A percentile compares a stretch with the other conserved stretches of the same genome.
These are phyloP conservation scores for Pichia rugopelliculosa DNA, from an alignment of 805 yeast genomes.

Conservation along the genomic window DNA sequence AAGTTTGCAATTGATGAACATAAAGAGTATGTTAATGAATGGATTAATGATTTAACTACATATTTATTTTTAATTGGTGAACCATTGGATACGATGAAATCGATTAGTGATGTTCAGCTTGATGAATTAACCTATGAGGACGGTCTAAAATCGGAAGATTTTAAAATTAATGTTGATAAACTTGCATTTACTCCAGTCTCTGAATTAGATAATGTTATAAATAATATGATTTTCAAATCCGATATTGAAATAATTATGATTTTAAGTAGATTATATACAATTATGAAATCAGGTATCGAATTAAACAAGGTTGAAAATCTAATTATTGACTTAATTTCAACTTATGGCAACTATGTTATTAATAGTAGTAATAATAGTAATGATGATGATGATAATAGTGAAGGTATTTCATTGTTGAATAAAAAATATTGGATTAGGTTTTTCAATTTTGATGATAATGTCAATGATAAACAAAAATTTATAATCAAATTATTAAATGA, in stretches of 20 bases:
- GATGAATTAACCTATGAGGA: slow-evolving; percentile 11
- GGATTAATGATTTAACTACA: slow-evolving; percentile 46
- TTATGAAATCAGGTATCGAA: slow-evolving; percentile 21
- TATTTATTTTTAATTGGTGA: slow-evolving; percentile 55
- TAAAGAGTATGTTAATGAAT: slow-evolving; percentile 25
- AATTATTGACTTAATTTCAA: slow-evolving; percentile 34
- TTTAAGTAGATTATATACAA: slow-evolving; percentile 31
- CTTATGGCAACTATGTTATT: slow-evolving; percentile 36
- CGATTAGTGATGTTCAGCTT: slow-evolving; percentile 8
- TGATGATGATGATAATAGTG: slow-evolving; percentile 1
- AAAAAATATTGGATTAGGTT: slow-evolving; percentile 23
- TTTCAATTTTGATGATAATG: slow-evolving; percentile 5
- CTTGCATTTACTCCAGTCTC: slow-evolving; percentile 23
- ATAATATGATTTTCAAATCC: slow-evolving; percentile 34
- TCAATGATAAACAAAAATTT: neutral
- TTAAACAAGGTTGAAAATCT: slow-evolving; percentile 21
- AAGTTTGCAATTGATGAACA: slow-evolving; percentile 37
- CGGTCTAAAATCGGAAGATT: neutral
- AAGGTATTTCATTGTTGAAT: slow-evolving; percentile 13
- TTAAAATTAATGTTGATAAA: neutral
- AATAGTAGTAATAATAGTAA: slow-evolving; percentile 12
- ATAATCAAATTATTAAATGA: slow-evolving; percentile 23
- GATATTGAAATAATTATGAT: slow-evolving; percentile 43
- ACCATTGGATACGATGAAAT: slow-evolving; percentile 27
- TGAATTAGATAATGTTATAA: slow-evolving; percentile 18